A percentile compares a stretch with the other conserved stretches of the same genome.
Conservation (phyloP, 2,329 filamentous ascomycete species). For the Leptographium wingfieldii region DNA sequence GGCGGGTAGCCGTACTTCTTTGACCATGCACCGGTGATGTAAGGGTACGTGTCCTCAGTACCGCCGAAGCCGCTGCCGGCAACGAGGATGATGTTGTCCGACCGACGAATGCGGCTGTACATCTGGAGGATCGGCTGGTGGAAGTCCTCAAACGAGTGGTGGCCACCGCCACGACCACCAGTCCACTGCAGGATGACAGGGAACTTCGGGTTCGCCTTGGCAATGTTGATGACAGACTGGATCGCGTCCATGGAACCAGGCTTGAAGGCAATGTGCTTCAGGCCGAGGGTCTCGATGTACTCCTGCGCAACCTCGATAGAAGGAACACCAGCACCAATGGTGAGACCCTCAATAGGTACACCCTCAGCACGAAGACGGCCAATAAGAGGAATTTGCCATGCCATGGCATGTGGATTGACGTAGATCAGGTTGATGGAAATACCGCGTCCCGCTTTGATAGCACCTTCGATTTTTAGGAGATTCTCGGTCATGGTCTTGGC, state of each 20-base stretch:
- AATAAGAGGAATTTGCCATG: slow-evolving; percentile 81
- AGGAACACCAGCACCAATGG: slow-evolving; percentile 85
- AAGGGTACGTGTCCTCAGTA: slow-evolving; percentile 81
- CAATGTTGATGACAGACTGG: slow-evolving; percentile 81
- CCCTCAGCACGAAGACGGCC: slow-evolving; percentile 70
- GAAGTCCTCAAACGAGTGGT: slow-evolving; percentile 93
- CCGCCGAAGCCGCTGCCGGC: slow-evolving; percentile 89
- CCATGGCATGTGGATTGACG: slow-evolving; percentile 79
- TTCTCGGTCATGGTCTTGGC: slow-evolving; percentile 73
- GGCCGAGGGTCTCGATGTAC: slow-evolving; percentile 82
- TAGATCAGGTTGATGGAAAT: slow-evolving; percentile 89
- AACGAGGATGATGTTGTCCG: slow-evolving; percentile 76
- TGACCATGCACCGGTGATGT: slow-evolving; percentile 84
- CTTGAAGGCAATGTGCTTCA: slow-evolving; percentile 93
- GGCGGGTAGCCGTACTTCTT: slow-evolving; percentile 73
- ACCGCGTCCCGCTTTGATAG: slow-evolving; percentile 72
- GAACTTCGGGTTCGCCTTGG: slow-evolving; percentile 85
- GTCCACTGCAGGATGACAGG: slow-evolving; percentile 94
- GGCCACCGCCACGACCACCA: slow-evolving; percentile 82
- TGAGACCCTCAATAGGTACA: slow-evolving; percentile 81
- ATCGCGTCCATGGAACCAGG: slow-evolving; percentile 82
- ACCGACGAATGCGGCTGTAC: slow-evolving; percentile 78
- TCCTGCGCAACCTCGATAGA: slow-evolving; percentile 88
- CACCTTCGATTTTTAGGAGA: slow-evolving; percentile 70
- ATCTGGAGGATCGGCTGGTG: slow-evolving; percentile 83